Evolutionary conservation across 73 alveolate species (phyloP).

Genomic region (Paramecium sexaurelia): DNA sequence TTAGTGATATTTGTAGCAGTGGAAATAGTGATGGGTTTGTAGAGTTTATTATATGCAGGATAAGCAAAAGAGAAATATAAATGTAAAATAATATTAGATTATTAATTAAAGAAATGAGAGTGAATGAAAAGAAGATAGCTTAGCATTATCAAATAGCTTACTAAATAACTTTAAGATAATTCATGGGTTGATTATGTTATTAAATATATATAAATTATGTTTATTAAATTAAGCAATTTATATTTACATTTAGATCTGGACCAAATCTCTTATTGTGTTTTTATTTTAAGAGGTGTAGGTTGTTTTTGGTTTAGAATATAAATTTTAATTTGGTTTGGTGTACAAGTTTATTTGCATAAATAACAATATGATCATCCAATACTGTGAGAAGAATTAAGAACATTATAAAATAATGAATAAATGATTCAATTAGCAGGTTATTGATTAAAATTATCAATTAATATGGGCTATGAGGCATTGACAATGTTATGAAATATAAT

Average conservation of each 20-base stretch:
- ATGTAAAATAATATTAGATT: not conserved
- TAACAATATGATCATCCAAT: slow-evolving; percentile 49
- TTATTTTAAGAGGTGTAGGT: slow-evolving; percentile 38
- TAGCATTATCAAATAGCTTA: not conserved
- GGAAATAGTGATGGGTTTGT: not conserved
- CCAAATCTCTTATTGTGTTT: not conserved
- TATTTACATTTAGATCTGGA: not conserved
- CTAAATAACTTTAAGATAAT: not conserved
- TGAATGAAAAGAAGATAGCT: slow-evolving; percentile 15
- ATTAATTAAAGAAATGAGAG: not conserved
- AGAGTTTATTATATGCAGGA: slow-evolving; percentile 21
- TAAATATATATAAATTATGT: not conserved
- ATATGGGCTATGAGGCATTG: not conserved
- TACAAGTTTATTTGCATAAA: not conserved
- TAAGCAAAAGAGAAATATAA: slow-evolving; percentile 15
- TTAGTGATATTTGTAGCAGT: not conserved
- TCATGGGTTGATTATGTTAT: not conserved
- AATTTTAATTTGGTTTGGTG: too few species aligned
- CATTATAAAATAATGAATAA: slow-evolving; percentile 11
- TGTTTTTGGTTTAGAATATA: too few species aligned
- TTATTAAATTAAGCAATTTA: not conserved
- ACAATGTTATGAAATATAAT: not conserved
- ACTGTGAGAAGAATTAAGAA: slow-evolving; percentile 17
- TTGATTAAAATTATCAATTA: not conserved
- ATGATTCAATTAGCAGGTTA: slow-evolving; percentile 42